Evolutionary conservation across 306 rosid species (phyloP), one percentile per base, ranked within the genome.

Genomic region (Cyclanthera cordifolia): DNA sequence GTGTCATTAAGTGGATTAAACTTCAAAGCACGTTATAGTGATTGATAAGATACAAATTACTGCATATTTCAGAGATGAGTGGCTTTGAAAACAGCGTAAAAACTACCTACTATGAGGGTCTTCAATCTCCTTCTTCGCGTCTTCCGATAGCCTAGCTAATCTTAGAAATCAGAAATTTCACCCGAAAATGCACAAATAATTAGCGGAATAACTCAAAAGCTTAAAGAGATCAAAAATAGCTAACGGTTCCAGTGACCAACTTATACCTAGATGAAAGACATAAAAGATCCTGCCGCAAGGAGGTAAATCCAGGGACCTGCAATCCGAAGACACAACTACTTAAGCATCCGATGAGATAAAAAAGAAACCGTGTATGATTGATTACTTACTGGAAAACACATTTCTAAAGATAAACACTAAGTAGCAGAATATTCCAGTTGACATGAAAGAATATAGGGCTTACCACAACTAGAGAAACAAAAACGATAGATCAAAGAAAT

Each of bases 41-140:
- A 64, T 43, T 64, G 70, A 43, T 64, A 64, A 43, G 34, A 45
- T 41, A 63, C 63, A 56, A 56, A 25, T 17, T 19, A 11, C 64
- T 49, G 65, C 76, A 79, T 57, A 67, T 67, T 21, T 37, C 67
- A 67, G 2, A 25, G 20, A 63, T 19, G 49, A 20, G 74, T 30
- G 54, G 60, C 72, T 46, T 60, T 13, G 71, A 51, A 67, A 67
- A 51, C 69, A 75, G 28, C 69, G 72, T 23, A 23, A 48, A 60
- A 63, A 66, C 77, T 87, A 93, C 96, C 94, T 87, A 66, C 90
- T 87, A 47, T 70, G 70, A 78, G 95, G 95, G 75, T 93, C 96
- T 80, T 89, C 96, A 48, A 93, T 89, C 53, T 78, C 81, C 80
- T 85, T 84, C 81, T 81, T 93, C 78, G 72, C 87, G 73, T 87